Percentiles rank a stretch among this genome's conserved stretches.
phyloP scores from a whole-genome alignment of 23 red algal genomes.

The Rhodosorus marinus region DNA sequence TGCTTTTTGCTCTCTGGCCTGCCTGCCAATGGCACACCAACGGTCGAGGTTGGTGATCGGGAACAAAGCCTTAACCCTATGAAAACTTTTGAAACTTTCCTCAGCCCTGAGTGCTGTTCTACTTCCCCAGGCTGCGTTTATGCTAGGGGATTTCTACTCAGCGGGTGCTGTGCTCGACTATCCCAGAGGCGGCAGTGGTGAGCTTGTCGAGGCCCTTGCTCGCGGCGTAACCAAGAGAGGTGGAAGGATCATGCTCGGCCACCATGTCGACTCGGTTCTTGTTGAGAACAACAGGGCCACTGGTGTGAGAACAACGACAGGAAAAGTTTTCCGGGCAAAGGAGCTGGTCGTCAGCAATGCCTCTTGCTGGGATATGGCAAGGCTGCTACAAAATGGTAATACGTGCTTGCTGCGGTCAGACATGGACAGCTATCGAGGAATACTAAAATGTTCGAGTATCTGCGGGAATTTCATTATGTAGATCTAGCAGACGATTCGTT shows the following conservation, averaged over 20 bases:
- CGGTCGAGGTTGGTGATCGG: conserved; percentile 57
- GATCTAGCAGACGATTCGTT: conserved; percentile 4
- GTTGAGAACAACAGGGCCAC: background rate
- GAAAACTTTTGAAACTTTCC: too few relatives aligned
- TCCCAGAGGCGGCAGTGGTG: conserved; percentile 43
- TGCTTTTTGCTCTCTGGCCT: conserved; percentile 63
- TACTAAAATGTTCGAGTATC: background rate
- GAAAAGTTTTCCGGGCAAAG: background rate
- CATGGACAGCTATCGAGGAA: background rate
- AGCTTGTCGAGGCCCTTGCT: conserved; percentile 29
- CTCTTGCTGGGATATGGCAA: background rate
- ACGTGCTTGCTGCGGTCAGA: too few relatives aligned
- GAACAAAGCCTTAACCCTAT: too few relatives aligned
- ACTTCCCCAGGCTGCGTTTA: conserved; percentile 10
- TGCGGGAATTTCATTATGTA: background rate
- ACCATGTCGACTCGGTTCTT: conserved; percentile 13
- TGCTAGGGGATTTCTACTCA: conserved; percentile 17
- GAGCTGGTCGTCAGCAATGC: conserved; percentile 13
- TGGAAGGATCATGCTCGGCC: conserved; percentile 4
- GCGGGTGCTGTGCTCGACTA: conserved; percentile 19
- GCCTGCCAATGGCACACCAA: conserved; percentile 27
- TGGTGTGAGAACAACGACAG: conserved; percentile 8
- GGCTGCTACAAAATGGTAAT: background rate
- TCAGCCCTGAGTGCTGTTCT: too few relatives aligned
- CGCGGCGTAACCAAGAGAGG: conserved; percentile 13